phyloP scores from a whole-genome alignment of 2,329 filamentous ascomycete genomes.

The Ophiostoma populinum region DNA sequence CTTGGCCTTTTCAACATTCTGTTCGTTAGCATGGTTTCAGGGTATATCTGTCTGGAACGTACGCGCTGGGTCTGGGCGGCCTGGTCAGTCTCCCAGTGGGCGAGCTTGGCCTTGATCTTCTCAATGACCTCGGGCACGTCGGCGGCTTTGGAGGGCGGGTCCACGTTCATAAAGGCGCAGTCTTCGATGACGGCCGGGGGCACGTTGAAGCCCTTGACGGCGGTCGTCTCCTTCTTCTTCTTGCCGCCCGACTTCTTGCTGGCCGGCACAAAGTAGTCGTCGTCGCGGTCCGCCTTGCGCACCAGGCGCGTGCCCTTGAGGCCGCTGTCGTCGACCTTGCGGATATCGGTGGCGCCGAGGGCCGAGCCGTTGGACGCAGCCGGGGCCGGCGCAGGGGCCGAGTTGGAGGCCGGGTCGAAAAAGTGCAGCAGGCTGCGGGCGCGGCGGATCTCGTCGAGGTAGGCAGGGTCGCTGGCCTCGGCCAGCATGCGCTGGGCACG shows the following conservation, averaged over 20 bases:
- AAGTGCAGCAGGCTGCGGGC: conserved; percentile 77
- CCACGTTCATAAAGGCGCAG: conserved; percentile 65
- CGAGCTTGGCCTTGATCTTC: conserved; percentile 84
- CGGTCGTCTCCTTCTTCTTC: conserved; percentile 44
- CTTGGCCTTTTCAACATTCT: conserved; percentile 91
- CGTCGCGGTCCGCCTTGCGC: conserved; percentile 75
- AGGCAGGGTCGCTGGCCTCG: conserved; percentile 73
- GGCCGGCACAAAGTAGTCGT: conserved; percentile 67
- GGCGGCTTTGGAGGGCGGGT: conserved; percentile 71
- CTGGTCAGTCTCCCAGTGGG: conserved; percentile 83
- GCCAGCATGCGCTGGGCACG: conserved; percentile 60
- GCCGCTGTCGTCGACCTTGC: conserved; percentile 68
- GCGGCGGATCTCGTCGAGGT: conserved; percentile 79
- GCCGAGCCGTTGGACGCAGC: conserved; percentile 52
- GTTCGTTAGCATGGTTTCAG: conserved; percentile 17
- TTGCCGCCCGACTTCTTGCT: conserved; percentile 62
- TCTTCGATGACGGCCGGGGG: conserved; percentile 87
- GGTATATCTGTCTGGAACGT: conserved; percentile 21
- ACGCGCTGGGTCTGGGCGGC: conserved; percentile 79
- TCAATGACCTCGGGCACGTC: conserved; percentile 68
- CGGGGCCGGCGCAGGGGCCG: conserved; percentile 18
- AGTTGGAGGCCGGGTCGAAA: conserved; percentile 60
- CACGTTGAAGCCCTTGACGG: conserved; percentile 53
- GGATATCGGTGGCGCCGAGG: conserved; percentile 61
- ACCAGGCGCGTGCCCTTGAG: conserved; percentile 73